A percentile compares a stretch with the other conserved stretches of the same genome.
These are phyloP conservation scores for Gastrolobium villosum DNA, from an alignment of 306 rosid genomes.

Conservation along the genomic window DNA sequence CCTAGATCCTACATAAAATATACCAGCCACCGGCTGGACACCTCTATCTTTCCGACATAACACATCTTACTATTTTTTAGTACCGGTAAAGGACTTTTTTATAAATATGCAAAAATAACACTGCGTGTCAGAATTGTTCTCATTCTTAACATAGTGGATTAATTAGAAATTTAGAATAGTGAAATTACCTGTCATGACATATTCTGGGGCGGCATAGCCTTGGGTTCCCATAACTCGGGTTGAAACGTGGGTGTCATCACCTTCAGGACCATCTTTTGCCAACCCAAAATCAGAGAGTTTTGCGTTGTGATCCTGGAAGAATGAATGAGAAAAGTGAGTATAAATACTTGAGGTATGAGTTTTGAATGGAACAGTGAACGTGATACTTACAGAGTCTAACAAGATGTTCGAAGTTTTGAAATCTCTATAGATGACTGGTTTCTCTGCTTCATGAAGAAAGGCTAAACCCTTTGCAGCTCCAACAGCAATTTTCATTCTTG, in stretches of 20 bases:
- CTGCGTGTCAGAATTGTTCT: no score
- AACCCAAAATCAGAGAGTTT: slow-evolving; percentile 93
- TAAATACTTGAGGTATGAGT: neutral
- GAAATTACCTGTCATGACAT: slow-evolving; percentile 83
- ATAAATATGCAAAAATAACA: no score
- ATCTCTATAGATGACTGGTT: slow-evolving; percentile 88
- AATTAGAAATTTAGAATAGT: neutral
- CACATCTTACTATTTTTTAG: no score
- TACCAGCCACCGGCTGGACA: no score
- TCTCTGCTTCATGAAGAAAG: slow-evolving; percentile 86
- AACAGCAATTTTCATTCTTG: slow-evolving; percentile 91
- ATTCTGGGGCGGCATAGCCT: slow-evolving; percentile 97
- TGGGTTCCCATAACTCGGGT: slow-evolving; percentile 95
- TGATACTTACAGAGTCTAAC: slow-evolving; percentile 73
- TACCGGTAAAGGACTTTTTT: no score
- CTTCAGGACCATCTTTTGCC: slow-evolving; percentile 96
- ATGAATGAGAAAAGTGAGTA: neutral
- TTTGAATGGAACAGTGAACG: neutral
- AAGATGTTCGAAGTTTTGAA: slow-evolving; percentile 93
- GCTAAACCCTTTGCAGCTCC: slow-evolving; percentile 95
- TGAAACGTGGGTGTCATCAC: slow-evolving; percentile 95
- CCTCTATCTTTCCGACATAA: no score
- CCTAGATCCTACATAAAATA: no score
- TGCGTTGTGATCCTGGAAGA: slow-evolving; percentile 76
- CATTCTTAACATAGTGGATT: neutral